Percentiles rank a stretch among this genome's conserved stretches.
Conservation (phyloP, 257 asterid genomes). For the Petunia secreta region DNA sequence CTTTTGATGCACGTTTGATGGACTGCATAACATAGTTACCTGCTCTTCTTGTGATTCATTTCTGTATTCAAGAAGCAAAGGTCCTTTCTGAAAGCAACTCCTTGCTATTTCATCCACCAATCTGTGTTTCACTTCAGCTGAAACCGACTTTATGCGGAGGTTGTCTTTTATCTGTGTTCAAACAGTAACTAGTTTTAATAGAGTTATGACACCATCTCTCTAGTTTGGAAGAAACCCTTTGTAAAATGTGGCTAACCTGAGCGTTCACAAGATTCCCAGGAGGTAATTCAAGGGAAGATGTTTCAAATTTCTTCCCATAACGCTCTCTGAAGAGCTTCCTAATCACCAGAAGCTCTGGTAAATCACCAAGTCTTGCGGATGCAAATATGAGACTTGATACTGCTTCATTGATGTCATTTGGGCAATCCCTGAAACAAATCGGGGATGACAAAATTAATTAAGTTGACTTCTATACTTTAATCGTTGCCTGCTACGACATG, state of each 20-base stretch:
- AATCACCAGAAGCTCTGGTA: constrained; percentile 67
- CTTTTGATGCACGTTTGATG: neutral
- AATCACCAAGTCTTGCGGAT: constrained; percentile 76
- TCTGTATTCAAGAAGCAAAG: constrained; percentile 60
- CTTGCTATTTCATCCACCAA: constrained; percentile 60
- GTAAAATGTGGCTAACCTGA: constrained; percentile 50
- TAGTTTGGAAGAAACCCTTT: neutral
- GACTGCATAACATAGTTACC: constrained; percentile 28
- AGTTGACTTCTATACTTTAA: neutral
- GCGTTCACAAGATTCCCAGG: constrained; percentile 67
- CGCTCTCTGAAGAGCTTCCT: constrained; percentile 71
- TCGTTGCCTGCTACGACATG: neutral
- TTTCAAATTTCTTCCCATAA: constrained; percentile 58
- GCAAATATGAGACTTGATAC: constrained; percentile 72
- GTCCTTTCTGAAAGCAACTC: constrained; percentile 45
- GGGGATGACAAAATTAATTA: neutral
- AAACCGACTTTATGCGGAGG: constrained; percentile 39
- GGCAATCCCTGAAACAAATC: constrained; percentile 64
- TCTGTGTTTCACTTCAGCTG: constrained; percentile 61
- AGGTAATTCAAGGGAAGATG: constrained; percentile 56
- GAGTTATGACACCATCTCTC: neutral
- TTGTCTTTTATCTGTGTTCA: constrained; percentile 57
- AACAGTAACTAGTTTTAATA: neutral
- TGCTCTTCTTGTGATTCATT: constrained; percentile 40
- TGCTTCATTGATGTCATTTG: constrained; percentile 80